Evolutionary conservation across 768 basidiomycete genomes (phyloP), one percentile per base, ranked within the genome.

Genomic region (Amanita pallidorosea): DNA sequence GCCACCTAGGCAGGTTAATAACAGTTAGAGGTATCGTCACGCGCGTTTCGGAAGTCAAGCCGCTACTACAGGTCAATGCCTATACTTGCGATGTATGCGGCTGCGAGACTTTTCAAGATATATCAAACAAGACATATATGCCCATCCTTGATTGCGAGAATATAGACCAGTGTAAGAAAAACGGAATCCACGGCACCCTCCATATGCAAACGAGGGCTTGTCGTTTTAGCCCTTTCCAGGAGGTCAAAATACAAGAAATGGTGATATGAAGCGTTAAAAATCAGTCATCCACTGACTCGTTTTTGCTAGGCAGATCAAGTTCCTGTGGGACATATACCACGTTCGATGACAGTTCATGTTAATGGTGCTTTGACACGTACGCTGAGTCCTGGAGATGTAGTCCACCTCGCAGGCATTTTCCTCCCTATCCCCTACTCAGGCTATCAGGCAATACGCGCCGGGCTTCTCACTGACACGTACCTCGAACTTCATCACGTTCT

Each of bases 191-290:
- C n/a, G 94, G 94, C 8, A 85, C 89, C 18, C 69, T 99, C 48
- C 91, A 96, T 62, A 97, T 98, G 95, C 96, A 98, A 67, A 99
- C 96, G 5, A 79, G 96, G 41, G 96, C 96, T 18, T 92, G 90
- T 67, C 81, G 94, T 49, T 99, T 99, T 66, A 88, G 85, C 59
- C 94, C 96, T 0, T 99, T 98, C 74, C 96, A 99, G 63, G 96
- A 99, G 67, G 80, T 96, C 54, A 95, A 95, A 67, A 94, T 99
- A 50, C 96, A 99, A 65, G 96, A 99, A 67, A 95, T 99, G 94
- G 93, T 88, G 52, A 55, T 73, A 58, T 1, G 7, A 38, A 11
- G 8, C 2, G 2, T 40, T 12, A 11, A 27, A 11, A 12, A 15
- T 25, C 23, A 20, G 20, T 25, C 15, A 23, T 40, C 15, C 23